These are phyloP conservation scores for Acanthamoeba lenticulata DNA, from an alignment of 208 protist species.

Conservation along the genomic window DNA sequence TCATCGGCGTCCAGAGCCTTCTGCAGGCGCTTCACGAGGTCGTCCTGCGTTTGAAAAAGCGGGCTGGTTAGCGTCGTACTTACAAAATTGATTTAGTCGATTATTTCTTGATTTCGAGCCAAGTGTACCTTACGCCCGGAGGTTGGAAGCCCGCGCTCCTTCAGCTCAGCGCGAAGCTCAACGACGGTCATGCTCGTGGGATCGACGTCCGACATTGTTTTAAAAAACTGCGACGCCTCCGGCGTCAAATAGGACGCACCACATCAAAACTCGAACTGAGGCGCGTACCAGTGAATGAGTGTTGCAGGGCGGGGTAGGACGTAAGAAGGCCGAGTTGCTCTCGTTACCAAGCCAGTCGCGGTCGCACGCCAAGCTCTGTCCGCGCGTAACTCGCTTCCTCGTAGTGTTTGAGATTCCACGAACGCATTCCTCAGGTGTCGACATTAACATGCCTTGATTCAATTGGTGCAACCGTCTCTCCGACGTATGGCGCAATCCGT, in stretches of 20 bases:
- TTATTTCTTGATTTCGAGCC: too few species aligned
- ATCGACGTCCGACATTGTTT: conserved; percentile 35
- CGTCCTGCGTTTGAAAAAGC: conserved; percentile 6
- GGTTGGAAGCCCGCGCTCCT: conserved; percentile 36
- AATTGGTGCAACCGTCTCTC: too few species aligned
- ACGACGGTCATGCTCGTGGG: conserved; percentile 50
- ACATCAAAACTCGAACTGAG: too few species aligned
- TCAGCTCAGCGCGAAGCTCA: conserved; percentile 67
- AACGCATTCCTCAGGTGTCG: too few species aligned
- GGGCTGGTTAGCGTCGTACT: too few species aligned
- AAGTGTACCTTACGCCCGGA: conserved; percentile 52
- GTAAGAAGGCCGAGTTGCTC: too few species aligned
- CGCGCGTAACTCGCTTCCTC: neutral
- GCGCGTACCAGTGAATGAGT: too few species aligned
- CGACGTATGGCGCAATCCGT: neutral
- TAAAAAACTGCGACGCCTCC: too few species aligned
- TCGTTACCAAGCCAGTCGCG: neutral
- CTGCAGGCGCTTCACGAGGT: conserved; percentile 53
- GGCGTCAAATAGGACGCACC: too few species aligned
- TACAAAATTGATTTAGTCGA: too few species aligned
- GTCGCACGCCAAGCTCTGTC: neutral
- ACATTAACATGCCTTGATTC: too few species aligned
- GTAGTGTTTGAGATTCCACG: neutral
- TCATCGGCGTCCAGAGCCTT: conserved; percentile 62
- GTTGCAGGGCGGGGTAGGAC: too few species aligned